A percentile compares a stretch with the other conserved stretches of the same genome.
phyloP scores from a whole-genome alignment of 2,329 filamentous ascomycete species.

The Aspergillus caelatus region DNA sequence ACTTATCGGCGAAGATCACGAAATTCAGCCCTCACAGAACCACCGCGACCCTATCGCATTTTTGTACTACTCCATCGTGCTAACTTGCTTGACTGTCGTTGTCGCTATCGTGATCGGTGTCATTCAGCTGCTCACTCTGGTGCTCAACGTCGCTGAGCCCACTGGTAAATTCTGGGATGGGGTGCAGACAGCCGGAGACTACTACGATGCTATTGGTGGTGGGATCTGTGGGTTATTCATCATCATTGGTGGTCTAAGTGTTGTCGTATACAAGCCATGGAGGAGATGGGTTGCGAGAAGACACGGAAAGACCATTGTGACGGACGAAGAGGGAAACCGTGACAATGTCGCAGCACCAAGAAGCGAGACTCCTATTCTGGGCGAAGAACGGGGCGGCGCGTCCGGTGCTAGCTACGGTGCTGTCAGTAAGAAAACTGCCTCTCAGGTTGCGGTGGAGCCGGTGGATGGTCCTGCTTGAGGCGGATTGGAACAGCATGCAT shows the following conservation, averaged over 20 bases:
- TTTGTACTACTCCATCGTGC: slow-evolving; percentile 87
- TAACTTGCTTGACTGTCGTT: slow-evolving; percentile 79
- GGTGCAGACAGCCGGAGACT: slow-evolving; percentile 72
- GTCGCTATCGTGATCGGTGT: slow-evolving; percentile 85
- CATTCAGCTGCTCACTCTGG: slow-evolving; percentile 78
- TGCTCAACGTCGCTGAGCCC: slow-evolving; percentile 74
- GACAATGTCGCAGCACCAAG: slow-evolving; percentile 19
- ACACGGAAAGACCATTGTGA: slow-evolving; percentile 22
- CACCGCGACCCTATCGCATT: slow-evolving; percentile 85
- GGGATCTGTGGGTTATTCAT: slow-evolving; percentile 85
- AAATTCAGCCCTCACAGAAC: slow-evolving; percentile 35
- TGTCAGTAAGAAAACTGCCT: slow-evolving; percentile 12
- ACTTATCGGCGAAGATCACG: slow-evolving; percentile 19
- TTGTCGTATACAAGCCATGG: slow-evolving; percentile 81
- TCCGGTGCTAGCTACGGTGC: slow-evolving; percentile 16
- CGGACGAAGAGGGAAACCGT: slow-evolving; percentile 26
- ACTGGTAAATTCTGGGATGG: slow-evolving; percentile 87
- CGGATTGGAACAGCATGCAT: neutral
- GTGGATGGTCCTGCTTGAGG: neutral
- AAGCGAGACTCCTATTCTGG: slow-evolving; percentile 18
- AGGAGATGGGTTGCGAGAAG: slow-evolving; percentile 58
- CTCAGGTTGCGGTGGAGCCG: slow-evolving; percentile 5
- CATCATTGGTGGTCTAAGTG: slow-evolving; percentile 71
- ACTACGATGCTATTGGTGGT: slow-evolving; percentile 85
- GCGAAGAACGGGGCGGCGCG: neutral